A percentile compares a stretch with the other conserved stretches of the same genome.
phyloP scores from a whole-genome alignment of 2,329 filamentous ascomycete genomes.

The Fusarium subtropicale region DNA sequence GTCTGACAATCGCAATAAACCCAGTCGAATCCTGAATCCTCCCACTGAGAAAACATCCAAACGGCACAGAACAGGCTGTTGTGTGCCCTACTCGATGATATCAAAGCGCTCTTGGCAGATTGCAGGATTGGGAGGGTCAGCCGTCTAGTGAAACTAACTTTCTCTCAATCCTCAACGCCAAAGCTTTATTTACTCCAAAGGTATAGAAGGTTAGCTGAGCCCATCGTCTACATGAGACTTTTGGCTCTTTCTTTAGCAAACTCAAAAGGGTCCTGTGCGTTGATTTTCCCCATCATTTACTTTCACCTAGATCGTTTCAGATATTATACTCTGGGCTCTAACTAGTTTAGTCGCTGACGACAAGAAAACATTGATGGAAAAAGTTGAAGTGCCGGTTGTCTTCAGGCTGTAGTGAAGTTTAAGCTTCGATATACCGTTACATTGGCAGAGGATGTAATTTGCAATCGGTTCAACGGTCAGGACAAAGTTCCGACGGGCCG shows the following conservation, averaged over 20 bases:
- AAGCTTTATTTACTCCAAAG: background rate
- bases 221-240: conserved; percentile 19
- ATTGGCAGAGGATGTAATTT: background rate
- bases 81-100: background rate
- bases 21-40: conserved; percentile 6
- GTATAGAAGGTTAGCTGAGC: background rate
- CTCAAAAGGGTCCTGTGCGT: background rate
- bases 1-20: conserved; percentile 28
- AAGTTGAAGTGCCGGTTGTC: background rate
- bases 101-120: conserved; percentile 2
- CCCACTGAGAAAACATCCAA: background rate
- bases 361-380: background rate
- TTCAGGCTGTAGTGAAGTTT: background rate
- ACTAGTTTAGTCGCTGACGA: background rate
- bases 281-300: conserved; percentile 10
- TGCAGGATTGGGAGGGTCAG: conserved; percentile 1
- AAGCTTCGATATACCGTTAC: background rate
- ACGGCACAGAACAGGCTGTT: background rate
- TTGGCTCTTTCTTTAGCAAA: conserved; percentile 1
- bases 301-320: conserved; percentile 28
- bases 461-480: background rate
- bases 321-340: background rate
- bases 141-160: background rate
- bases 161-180: conserved; percentile 5
- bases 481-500: background rate